Evolutionary conservation across 768 basidiomycete genomes (phyloP), one percentile per base, ranked within the genome.

Genomic region (Phlebiopsis gigantea): DNA sequence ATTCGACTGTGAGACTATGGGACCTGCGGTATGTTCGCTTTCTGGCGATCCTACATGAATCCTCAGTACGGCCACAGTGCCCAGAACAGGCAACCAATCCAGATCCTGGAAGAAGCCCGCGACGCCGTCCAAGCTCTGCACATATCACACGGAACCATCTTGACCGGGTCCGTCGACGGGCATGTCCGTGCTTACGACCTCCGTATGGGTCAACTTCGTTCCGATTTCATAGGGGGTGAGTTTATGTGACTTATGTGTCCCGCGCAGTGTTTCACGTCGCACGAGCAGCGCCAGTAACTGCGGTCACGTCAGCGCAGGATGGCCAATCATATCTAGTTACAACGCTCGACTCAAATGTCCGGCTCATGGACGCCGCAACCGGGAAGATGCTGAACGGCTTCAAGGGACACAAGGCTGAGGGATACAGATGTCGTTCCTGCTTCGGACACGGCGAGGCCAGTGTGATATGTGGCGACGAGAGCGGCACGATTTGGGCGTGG

Each of bases 101-200:
- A 98, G 71, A 77, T 85, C 4, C 77, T 97, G 2, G 88, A 95
- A 50, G 93, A 96, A 63, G 89, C 93, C 2, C 83, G 84, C 25
- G 94, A 98, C 64, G 84, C 90, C 0, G 82, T 98, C 39, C 93
- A 94, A 63, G 80, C 87, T 17, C 72, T 98, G 28, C 77, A 86
- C 61, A 78, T 93, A 42, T 82, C 79, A 12, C 67, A 80, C 22
- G 81, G 83, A 22, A 81, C 79, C 52, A 80, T 98, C 63, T 74
- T 86, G 41, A 77, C 91, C 2, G 93, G 93, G 8, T 93, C 92
- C 2, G 87, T 97, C 5, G 97, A 99, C 60, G 96, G 97, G 2
- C 80, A 88, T 67, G 84, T 96, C 44, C 83, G 97, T 19, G 92
- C 91, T 8, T 98, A 98, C 71, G 97, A 99, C 71, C 77, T 99